Percentiles rank a stretch among this genome's conserved stretches.
phyloP scores from a whole-genome alignment of 2,329 filamentous ascomycete species.

The Talaromyces atroroseus region DNA sequence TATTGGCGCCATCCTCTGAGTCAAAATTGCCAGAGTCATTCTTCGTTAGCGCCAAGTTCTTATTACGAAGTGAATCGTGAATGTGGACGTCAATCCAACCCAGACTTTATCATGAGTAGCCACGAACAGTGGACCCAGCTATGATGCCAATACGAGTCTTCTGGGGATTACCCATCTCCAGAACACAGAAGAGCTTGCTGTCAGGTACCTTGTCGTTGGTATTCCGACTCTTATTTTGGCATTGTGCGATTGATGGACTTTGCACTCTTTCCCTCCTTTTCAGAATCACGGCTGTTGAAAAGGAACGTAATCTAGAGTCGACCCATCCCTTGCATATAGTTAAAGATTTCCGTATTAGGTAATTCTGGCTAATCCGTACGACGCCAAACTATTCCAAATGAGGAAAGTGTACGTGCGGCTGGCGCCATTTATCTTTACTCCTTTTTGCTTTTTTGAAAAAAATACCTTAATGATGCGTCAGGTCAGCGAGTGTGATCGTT shows the following conservation, averaged over 20 bases:
- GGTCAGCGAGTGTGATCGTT: no score
- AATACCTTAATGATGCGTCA: no score
- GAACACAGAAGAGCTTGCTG: no score
- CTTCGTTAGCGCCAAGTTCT: background rate
- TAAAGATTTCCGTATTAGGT: background rate
- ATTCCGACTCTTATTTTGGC: no score
- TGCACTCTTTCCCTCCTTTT: no score
- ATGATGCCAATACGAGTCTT: conserved; percentile 27
- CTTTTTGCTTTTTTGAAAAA: background rate
- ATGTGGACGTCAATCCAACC: background rate
- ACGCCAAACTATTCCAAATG: background rate
- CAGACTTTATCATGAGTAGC: background rate
- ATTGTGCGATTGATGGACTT: no score
- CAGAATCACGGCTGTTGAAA: no score
- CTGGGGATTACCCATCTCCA: no score
- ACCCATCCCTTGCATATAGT: no score
- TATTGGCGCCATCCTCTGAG: background rate
- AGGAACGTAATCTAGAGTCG: no score
- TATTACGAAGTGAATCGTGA: background rate
- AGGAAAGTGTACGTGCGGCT: background rate
- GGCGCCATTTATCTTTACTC: background rate
- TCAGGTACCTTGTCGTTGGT: no score
- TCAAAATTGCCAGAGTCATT: background rate
- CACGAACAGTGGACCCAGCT: conserved; percentile 19
- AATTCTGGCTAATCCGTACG: background rate